Evolutionary conservation across 2,329 filamentous ascomycete genomes (phyloP).

Genomic region (Plenodomus lindquistii): DNA sequence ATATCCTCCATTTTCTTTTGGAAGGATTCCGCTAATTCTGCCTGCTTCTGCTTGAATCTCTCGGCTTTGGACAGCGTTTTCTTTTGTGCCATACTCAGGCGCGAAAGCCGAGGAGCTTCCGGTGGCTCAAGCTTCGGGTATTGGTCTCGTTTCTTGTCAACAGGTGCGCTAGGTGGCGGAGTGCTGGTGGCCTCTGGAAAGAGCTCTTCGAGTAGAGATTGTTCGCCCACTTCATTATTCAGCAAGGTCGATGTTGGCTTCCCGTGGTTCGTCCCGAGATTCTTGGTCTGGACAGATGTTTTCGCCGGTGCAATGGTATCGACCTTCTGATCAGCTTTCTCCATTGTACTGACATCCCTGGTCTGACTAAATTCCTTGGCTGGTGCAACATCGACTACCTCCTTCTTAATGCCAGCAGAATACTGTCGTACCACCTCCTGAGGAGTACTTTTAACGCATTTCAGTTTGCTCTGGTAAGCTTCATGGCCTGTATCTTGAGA

Average conservation of each 20-base stretch:
- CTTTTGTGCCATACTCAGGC: not conserved
- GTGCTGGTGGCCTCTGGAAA: not conserved
- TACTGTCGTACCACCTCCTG: no score
- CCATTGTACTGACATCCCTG: no score
- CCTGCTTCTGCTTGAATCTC: not conserved
- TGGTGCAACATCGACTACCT: no score
- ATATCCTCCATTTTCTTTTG: conserved; percentile 32
- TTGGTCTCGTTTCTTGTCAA: not conserved
- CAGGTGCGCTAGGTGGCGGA: not conserved
- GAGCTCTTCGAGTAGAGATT: not conserved
- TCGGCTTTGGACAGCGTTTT: not conserved
- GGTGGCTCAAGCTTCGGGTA: not conserved
- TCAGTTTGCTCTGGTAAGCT: no score
- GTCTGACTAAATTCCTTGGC: no score
- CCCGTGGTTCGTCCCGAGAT: not conserved
- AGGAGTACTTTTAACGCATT: no score
- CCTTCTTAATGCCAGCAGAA: no score
- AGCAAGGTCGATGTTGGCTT: no score
- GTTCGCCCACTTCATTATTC: not conserved
- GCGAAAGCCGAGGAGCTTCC: not conserved
- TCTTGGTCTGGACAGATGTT: not conserved
- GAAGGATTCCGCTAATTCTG: conserved; percentile 25
- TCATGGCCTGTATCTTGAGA: no score
- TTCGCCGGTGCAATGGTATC: no score
- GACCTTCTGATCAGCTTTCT: no score